Base-by-base conservation (phyloP, 2,329 filamentous ascomycete genomes). In the Cladosporium sp. region DNA sequence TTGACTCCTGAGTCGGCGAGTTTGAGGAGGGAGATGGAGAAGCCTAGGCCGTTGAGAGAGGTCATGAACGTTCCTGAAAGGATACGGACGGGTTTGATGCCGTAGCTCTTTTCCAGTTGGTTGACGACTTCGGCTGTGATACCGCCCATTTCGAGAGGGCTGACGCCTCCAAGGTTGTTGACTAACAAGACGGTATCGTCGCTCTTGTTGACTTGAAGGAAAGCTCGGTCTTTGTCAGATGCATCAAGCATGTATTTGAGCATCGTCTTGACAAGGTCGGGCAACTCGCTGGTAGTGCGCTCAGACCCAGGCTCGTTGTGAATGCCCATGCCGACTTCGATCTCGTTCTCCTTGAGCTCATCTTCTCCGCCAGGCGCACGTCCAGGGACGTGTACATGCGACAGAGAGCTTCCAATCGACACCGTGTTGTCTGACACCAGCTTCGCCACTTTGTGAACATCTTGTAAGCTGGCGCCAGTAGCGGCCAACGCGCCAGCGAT, bases 311-410 rank as follows among this genome's bases (percentile, higher is more conserved):
- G 64, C 61, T 76, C 74, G 66, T 90, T 90, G 71, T 91, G 88
- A 64, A 89, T 89, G 8, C 87, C 87, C 87, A 89, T 89, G 1
- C 87, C 87, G 63, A 88, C 78, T 73, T 89, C 86, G 20, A 87
- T 78, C 66, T 88, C 83, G 19, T 80, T 80, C 15, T 80, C 73
- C 49, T 75, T 80, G 59, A 93, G 74, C 42, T 86, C 85, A 22
- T 85, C 83, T 11, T 78, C 78, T 43, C 80, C 80, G 12, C 74
- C 70, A 63, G 84, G 82, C 0, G 77, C 73, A 61, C 92, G 83
- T 3, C 93, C 92, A 0, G 93, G 93, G 0, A 97, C 90, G 70
- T 97, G 93, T n/a, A 97, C 92, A 71, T 96, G 92, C 63, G 89
- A 88, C 42, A 97, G 77, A 55, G 89, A 93, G 3, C 90, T 89